These are phyloP conservation scores for Triticum dicoccoides DNA, from an alignment of 176 grass and related monocot species.

Conservation along the genomic window DNA sequence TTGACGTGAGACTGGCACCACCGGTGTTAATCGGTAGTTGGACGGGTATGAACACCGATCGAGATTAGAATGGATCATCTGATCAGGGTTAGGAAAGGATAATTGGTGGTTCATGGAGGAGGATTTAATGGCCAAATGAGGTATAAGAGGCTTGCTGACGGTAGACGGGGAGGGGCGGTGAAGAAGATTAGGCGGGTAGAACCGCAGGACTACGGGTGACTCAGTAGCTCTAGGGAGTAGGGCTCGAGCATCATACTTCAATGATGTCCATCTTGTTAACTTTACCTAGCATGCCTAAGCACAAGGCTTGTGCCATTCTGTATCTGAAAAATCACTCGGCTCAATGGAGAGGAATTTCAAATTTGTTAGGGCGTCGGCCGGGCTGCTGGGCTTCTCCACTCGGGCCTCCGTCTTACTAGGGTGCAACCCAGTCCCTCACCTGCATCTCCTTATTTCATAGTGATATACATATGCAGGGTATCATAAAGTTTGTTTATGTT, in stretches of 20 bases:
- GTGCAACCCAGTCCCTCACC: neutral
- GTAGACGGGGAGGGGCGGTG: neutral
- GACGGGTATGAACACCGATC: neutral
- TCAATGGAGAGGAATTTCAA: neutral
- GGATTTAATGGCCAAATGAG: neutral
- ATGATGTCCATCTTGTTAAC: neutral
- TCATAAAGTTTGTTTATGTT: neutral
- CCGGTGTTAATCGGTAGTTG: neutral
- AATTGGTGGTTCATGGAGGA: neutral
- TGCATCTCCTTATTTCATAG: neutral
- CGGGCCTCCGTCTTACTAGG: neutral
- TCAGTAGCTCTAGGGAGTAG: neutral
- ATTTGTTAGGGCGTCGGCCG: neutral
- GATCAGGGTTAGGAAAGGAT: neutral
- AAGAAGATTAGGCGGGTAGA: neutral
- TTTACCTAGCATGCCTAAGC: neutral
- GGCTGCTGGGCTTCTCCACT: neutral
- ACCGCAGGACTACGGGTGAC: too few relatives aligned
- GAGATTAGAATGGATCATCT: neutral
- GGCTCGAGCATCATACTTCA: neutral
- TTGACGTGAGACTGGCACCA: neutral
- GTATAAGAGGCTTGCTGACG: neutral
- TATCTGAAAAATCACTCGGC: too few relatives aligned
- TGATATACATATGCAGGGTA: neutral
- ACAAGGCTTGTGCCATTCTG: neutral